Conservation (phyloP, 1,284 basidiomycete genomes). For the Abortiporus biennis region DNA sequence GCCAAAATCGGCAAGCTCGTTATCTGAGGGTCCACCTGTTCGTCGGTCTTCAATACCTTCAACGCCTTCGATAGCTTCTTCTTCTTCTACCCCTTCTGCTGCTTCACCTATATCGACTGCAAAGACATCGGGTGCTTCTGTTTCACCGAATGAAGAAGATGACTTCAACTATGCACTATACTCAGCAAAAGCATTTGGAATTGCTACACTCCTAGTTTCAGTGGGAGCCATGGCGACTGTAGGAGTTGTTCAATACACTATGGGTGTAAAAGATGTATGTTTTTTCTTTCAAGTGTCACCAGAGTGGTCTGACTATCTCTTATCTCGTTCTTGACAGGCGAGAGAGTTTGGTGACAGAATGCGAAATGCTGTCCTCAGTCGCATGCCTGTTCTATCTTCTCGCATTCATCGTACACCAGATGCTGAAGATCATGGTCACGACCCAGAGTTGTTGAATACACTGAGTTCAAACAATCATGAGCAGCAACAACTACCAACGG, state of each 20-base stretch:
- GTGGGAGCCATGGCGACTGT: slow-evolving; percentile 27
- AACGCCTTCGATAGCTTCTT: not conserved
- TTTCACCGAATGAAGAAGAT: slow-evolving; percentile 6
- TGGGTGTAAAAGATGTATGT: slow-evolving; percentile 36
- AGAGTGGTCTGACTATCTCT: not conserved
- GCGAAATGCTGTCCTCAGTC: slow-evolving; percentile 35
- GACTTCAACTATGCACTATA: slow-evolving; percentile 37
- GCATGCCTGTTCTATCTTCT: slow-evolving; percentile 42
- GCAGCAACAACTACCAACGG: not conserved
- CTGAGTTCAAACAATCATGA: not conserved
- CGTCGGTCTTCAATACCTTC: slow-evolving; percentile 1
- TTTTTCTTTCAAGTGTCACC: not conserved
- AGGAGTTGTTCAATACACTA: slow-evolving; percentile 31
- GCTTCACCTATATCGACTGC: not conserved
- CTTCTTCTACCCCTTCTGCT: slow-evolving; percentile 1
- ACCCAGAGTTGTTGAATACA: not conserved
- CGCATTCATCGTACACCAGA: slow-evolving; percentile 43
- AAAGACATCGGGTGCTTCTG: not conserved
- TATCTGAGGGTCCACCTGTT: slow-evolving; percentile 8
- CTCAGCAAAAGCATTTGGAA: slow-evolving; percentile 37
- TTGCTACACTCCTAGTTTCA: slow-evolving; percentile 37
- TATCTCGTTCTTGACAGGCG: slow-evolving; percentile 29
- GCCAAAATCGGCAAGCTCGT: not conserved
- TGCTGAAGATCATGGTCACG: slow-evolving; percentile 25
- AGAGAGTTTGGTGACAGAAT: slow-evolving; percentile 49